phyloP scores from a whole-genome alignment of 768 basidiomycete genomes.

The Mycena vulgaris region DNA sequence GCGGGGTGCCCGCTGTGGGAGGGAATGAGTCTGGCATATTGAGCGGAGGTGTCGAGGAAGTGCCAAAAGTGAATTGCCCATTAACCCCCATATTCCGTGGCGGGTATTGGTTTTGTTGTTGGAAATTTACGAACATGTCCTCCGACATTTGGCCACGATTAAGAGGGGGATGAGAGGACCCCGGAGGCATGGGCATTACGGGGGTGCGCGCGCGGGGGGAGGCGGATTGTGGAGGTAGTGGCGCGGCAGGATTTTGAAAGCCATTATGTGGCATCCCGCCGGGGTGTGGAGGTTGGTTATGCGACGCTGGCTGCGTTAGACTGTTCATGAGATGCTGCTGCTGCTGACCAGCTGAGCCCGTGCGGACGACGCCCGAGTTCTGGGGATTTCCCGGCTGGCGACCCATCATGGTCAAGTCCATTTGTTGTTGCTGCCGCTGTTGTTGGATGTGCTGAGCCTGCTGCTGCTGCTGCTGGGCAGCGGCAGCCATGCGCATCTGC shows the following conservation, averaged over 20 bases:
- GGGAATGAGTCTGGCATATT: conserved; percentile 62
- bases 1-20: conserved; percentile 52
- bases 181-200: conserved; percentile 57
- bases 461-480: conserved; percentile 51
- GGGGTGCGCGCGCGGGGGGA: conserved; percentile 59
- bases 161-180: conserved; percentile 56
- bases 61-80: conserved; percentile 59
- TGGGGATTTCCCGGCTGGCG: conserved; percentile 58
- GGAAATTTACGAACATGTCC: conserved; percentile 64
- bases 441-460: conserved; percentile 48
- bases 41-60: conserved; percentile 66
- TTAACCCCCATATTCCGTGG: conserved; percentile 54
- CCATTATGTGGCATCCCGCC: conserved; percentile 56
- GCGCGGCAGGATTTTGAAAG: conserved; percentile 56
- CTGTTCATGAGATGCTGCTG: conserved; percentile 67
- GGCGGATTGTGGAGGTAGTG: conserved; percentile 58
- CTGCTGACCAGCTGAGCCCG: conserved; percentile 58
- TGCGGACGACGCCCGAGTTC: conserved; percentile 53
- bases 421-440: conserved; percentile 48
- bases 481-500: conserved; percentile 50
- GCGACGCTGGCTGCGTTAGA: conserved; percentile 55
- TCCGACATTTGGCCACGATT: conserved; percentile 63
- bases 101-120: conserved; percentile 48
- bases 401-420: conserved; percentile 57
- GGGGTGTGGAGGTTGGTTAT: conserved; percentile 47